A percentile compares a stretch with the other conserved stretches of the same genome.
Evolutionary conservation across 768 basidiomycete genomes (phyloP).

Genomic region (Boletellus emodensis): DNA sequence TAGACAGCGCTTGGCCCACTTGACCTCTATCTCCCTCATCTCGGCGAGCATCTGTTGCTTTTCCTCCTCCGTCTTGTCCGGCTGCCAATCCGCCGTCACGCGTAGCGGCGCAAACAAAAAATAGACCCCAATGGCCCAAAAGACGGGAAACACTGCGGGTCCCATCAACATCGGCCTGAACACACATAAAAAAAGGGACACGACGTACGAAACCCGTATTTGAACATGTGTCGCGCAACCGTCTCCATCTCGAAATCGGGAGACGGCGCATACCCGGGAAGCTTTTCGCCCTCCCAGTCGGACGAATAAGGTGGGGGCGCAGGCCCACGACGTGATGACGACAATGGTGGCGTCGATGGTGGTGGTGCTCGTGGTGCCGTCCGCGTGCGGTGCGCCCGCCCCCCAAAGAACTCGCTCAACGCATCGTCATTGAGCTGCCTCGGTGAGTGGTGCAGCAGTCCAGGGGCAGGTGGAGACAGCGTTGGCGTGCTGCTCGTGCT

Average conservation of each 20-base stretch:
- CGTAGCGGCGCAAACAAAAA: conserved; percentile 54
- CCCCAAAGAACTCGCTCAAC: conserved; percentile 31
- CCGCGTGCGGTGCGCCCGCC: conserved; percentile 23
- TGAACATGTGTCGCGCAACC: conserved; percentile 58
- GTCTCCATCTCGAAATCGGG: conserved; percentile 46
- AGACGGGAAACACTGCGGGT: conserved; percentile 52
- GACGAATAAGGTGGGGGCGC: conserved; percentile 44
- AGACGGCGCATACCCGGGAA: conserved; percentile 21
- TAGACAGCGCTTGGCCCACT: conserved; percentile 57
- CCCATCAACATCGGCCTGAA: neutral
- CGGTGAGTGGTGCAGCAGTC: conserved; percentile 17
- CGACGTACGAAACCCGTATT: conserved; percentile 57
- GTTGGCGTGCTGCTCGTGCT: conserved; percentile 17
- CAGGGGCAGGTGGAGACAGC: conserved; percentile 13
- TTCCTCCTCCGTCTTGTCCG: conserved; percentile 53
- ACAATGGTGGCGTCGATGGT: no score
- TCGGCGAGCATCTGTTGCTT: conserved; percentile 42
- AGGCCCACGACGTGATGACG: neutral
- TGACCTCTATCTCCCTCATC: conserved; percentile 47
- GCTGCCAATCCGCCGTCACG: conserved; percentile 49
- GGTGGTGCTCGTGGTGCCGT: conserved; percentile 10
- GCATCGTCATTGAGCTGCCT: conserved; percentile 30
- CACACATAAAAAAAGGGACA: neutral
- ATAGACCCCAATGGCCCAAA: conserved; percentile 57
- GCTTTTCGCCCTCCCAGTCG: conserved; percentile 35